Percentiles rank a stretch among this genome's conserved stretches.
Conservation (phyloP, 495 filamentous ascomycete species). For the Podospora conica region DNA sequence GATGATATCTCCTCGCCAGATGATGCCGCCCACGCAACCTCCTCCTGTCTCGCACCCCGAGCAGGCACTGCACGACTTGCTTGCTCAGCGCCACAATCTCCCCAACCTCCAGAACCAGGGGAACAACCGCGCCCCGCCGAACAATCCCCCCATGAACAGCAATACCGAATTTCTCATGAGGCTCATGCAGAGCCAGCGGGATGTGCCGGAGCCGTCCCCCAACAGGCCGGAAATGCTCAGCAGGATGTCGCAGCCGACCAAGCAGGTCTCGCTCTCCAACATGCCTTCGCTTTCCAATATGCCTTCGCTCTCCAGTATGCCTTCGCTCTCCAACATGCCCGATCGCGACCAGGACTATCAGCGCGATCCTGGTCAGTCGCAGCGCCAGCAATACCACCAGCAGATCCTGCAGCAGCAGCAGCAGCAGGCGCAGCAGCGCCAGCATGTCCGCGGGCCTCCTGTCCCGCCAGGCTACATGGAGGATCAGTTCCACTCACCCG, state of each 20-base stretch:
- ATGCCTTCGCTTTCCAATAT: slow-evolving; percentile 20
- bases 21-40: slow-evolving; percentile 31
- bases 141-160: slow-evolving; percentile 36
- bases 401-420: slow-evolving; percentile 21
- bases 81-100: slow-evolving; percentile 44
- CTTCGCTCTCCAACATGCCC: slow-evolving; percentile 19
- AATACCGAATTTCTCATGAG: slow-evolving; percentile 51
- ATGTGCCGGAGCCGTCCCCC: slow-evolving; percentile 35
- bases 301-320: slow-evolving; percentile 15
- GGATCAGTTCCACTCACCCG: slow-evolving; percentile 37
- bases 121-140: slow-evolving; percentile 32
- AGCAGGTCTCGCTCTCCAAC: no score
- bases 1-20: slow-evolving; percentile 37
- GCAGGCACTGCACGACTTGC: slow-evolving; percentile 48
- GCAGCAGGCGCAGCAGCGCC: not conserved
- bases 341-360: slow-evolving; percentile 41
- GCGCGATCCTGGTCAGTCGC: slow-evolving; percentile 27
- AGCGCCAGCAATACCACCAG: slow-evolving; percentile 27
- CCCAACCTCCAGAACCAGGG: slow-evolving; percentile 34
- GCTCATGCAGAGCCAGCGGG: slow-evolving; percentile 46
- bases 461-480: slow-evolving; percentile 38
- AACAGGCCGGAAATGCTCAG: slow-evolving; percentile 34
- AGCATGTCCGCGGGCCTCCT: not conserved
- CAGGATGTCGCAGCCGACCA: slow-evolving; percentile 28
- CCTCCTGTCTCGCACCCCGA: slow-evolving; percentile 39